These are phyloP conservation scores for Dichotomocladium elegans DNA, from an alignment of 371 early-diverging fungal genomes.

Conservation along the genomic window DNA sequence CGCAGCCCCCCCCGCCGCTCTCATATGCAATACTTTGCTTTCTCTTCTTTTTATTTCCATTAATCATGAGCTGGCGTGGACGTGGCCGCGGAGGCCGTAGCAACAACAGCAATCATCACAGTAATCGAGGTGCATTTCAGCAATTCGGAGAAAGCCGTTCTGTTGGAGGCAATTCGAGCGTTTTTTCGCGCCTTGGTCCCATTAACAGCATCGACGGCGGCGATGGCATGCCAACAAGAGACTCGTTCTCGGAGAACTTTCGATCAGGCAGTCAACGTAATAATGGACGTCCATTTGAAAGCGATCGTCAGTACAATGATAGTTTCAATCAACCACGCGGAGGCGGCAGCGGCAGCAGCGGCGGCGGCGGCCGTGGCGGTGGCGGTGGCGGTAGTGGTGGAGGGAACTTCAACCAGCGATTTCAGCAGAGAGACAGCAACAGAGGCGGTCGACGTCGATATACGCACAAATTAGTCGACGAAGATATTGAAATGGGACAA, in stretches of 20 bases:
- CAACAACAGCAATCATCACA: conserved; percentile 12
- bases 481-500: conserved; percentile 37
- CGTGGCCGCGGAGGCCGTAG: conserved; percentile 14
- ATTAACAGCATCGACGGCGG: not conserved
- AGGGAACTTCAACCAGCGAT: not conserved
- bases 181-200: conserved; percentile 33
- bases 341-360: not conserved
- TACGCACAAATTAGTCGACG: conserved; percentile 29
- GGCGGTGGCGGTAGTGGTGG: not conserved
- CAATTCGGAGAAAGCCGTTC: not conserved
- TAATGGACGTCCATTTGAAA: not conserved
- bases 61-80: conserved; percentile 1
- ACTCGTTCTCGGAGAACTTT: conserved; percentile 1
- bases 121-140: conserved; percentile 12
- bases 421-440: conserved; percentile 1
- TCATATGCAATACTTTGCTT: not conserved
- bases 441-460: conserved; percentile 18
- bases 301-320: not conserved
- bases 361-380: not conserved
- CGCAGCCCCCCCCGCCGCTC: not conserved
- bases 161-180: conserved; percentile 9
- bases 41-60: not conserved
- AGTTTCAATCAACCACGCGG: not conserved
- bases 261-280: not conserved
- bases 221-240: not conserved